Base-by-base conservation (phyloP, 1,284 basidiomycete species). In the Albatrellus sp. region DNA sequence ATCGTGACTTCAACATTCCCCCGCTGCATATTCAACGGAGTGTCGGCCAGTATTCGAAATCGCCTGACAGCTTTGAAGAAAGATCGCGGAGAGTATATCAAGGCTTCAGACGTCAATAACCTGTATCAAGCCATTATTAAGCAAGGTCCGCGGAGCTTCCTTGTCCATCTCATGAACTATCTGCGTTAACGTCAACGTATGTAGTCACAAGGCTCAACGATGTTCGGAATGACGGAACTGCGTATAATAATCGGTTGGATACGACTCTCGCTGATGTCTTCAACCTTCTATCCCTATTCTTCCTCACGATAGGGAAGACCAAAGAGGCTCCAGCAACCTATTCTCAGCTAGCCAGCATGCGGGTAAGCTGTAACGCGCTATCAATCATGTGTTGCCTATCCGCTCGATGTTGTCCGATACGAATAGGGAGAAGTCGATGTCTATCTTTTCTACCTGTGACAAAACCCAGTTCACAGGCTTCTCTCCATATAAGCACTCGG, bases 51-150 rank as follows among this genome's bases (percentile, higher is more conserved):
- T 64, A 96, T 98, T 60, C 81, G 94, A 46, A 94, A 96, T 64
- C 79, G 83, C 55, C 72, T 88, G 40, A 90, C 87, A 5, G 89
- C 80, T 24, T 76, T 91, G 60, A 91, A 91, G 73, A 87, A 86
- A 71, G 83, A 92, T 68, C 74, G 87, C 56, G 77, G 78, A 54
- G 78, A 89, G 54, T 94, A 84, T 66, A 90, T 93, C 64, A 90
- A 92, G 56, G 74, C 90, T 2, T 83, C 88, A 52, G 94, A 94
- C 70, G 94, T 98, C 46, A 86, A 96, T 62, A 74, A 79, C 38
- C 80, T 98, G 52, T 98, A 98, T 71, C 88, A 91, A 54, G 77
- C 84, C 6, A 89, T 96, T 50, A 87, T 98, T 52, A 93, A 94
- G 62, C 92, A 98, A 75, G 85, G 92, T 90, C 40, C 37, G 68